phyloP scores from a whole-genome alignment of 2,329 filamentous ascomycete species.

The Ophiostoma himal-ulmi region DNA sequence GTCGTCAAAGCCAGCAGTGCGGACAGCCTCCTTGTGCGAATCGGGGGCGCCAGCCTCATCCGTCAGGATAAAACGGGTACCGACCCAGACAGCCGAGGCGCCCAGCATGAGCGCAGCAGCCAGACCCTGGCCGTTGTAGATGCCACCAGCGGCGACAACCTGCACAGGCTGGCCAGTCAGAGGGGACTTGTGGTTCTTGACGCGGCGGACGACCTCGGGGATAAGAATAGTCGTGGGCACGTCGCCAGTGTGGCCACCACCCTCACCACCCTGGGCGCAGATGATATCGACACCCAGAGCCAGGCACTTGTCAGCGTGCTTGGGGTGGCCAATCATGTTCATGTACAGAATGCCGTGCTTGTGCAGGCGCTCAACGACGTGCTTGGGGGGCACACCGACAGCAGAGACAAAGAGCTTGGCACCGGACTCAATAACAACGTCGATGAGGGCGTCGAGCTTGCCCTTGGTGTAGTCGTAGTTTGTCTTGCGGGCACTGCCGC shows the following conservation, averaged over 20 bases:
- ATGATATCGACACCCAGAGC: conserved; percentile 91
- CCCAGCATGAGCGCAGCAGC: conserved; percentile 90
- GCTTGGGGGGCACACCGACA: conserved; percentile 85
- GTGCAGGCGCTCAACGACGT: conserved; percentile 86
- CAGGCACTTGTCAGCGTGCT: conserved; percentile 95
- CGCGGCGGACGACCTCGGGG: conserved; percentile 79
- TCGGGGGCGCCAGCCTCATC: conserved; percentile 93
- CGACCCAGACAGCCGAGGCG: conserved; percentile 89
- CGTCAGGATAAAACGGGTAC: conserved; percentile 88
- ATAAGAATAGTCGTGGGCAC: conserved; percentile 89
- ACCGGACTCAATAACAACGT: conserved; percentile 87
- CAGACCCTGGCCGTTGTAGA: conserved; percentile 86
- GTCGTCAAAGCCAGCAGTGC: conserved; percentile 87
- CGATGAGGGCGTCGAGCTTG: conserved; percentile 84
- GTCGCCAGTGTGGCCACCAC: conserved; percentile 92
- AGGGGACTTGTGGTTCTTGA: conserved; percentile 74
- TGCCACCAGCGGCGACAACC: conserved; percentile 87
- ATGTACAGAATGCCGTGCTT: conserved; percentile 85
- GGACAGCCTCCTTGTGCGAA: conserved; percentile 91
- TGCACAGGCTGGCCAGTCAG: conserved; percentile 83
- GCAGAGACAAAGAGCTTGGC: conserved; percentile 94
- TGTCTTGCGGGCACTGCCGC: conserved; percentile 89
- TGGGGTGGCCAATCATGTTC: conserved; percentile 99
- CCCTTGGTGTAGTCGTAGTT: conserved; percentile 99
- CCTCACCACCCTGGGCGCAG: conserved; percentile 96